These are phyloP conservation scores for Pseudocercospora fuligena DNA, from an alignment of 2,329 filamentous ascomycete genomes.

Conservation along the genomic window DNA sequence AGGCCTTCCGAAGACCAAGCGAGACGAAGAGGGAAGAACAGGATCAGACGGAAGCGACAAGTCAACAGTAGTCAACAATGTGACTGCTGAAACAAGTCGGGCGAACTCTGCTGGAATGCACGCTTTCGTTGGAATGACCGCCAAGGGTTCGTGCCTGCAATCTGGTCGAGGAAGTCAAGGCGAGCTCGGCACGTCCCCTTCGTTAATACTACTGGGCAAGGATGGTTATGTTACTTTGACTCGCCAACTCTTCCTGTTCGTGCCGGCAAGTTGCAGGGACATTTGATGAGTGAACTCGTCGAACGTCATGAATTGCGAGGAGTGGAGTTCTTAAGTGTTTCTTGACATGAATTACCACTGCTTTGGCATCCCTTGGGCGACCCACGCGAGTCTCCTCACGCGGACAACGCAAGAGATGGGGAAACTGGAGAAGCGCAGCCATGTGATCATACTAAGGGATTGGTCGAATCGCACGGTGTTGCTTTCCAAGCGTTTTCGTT, in stretches of 20 bases:
- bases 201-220: background rate
- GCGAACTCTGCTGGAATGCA: conserved; percentile 4
- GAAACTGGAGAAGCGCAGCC: background rate
- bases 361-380: conserved; percentile 1
- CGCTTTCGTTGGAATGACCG: conserved; percentile 3
- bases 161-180: background rate
- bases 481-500: conserved; percentile 10
- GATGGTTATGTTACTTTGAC: conserved; percentile 3
- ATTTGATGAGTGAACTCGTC: background rate
- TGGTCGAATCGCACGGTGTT: background rate
- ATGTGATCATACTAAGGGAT: background rate
- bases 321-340: background rate
- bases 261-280: background rate
- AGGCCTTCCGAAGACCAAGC: conserved; percentile 3
- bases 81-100: conserved; percentile 5
- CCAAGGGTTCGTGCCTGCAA: background rate
- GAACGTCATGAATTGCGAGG: background rate
- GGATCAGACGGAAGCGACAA: background rate
- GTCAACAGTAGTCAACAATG: background rate
- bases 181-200: background rate
- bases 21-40: background rate
- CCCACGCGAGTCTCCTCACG: conserved; percentile 1
- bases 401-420: background rate
- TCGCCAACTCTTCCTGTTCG: background rate
- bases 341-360: background rate